Conservation (phyloP, 169 alveolate species). For the Plasmodium falciparum region DNA sequence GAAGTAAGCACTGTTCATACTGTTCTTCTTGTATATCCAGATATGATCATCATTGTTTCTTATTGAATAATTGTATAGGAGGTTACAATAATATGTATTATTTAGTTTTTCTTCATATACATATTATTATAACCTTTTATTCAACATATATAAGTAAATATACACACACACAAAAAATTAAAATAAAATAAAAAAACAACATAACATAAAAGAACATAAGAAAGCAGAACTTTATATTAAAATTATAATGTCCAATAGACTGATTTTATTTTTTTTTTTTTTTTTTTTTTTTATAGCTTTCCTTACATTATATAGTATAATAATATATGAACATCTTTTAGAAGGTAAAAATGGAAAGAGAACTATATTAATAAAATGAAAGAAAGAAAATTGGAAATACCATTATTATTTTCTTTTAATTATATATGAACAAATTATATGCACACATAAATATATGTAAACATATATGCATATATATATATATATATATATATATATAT, state of each 20-base stretch:
- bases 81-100: constrained; percentile 46
- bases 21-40: constrained; percentile 68
- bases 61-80: constrained; percentile 62
- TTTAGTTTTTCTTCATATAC: constrained; percentile 13
- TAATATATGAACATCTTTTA: constrained; percentile 49
- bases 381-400: too few species aligned
- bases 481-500: constrained; percentile 1
- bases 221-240: not conserved
- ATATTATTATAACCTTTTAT: constrained; percentile 24
- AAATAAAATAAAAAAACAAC: not conserved
- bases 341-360: constrained; percentile 24
- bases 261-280: constrained; percentile 1
- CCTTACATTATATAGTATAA: constrained; percentile 30
- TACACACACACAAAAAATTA: not conserved
- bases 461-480: not conserved
- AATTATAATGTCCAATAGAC: not conserved
- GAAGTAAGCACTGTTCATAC: constrained; percentile 61
- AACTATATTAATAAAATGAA: not conserved
- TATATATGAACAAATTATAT: not conserved
- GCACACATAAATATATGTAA: constrained; percentile 1
- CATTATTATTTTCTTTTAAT: not conserved
- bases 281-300: constrained; percentile 26
- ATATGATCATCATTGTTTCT: constrained; percentile 66
- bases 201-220: not conserved
- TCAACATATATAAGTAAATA: constrained; percentile 32